A percentile compares a stretch with the other conserved stretches of the same genome.
Evolutionary conservation across 768 basidiomycete genomes (phyloP).

Genomic region (Rhodotorula taiwanensis): DNA sequence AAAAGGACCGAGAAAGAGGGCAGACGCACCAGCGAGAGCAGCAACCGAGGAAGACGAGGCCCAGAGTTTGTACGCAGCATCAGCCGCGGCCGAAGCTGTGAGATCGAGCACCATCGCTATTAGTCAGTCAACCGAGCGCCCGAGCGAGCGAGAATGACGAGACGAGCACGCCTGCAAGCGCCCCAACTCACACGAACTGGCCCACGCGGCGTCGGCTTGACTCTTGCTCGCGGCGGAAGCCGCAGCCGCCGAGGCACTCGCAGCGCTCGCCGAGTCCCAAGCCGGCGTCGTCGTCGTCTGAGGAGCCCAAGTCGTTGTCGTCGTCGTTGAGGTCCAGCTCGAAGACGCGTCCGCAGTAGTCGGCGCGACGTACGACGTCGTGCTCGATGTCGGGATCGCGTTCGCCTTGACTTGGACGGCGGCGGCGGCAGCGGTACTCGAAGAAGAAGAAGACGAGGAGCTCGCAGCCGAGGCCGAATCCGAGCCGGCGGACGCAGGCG

Average conservation of each 20-base stretch:
- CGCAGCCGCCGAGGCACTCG: not conserved
- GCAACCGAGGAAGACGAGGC: constrained; percentile 16
- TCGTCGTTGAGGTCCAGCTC: not conserved
- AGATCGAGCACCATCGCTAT: not conserved
- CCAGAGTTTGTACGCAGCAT: constrained; percentile 8
- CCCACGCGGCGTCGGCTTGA: not conserved
- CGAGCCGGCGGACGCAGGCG: not conserved
- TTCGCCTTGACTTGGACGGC: not conserved
- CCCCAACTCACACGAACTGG: not conserved
- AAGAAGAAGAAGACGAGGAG: not conserved
- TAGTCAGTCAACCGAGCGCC: too few species aligned
- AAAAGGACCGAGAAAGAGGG: too few species aligned
- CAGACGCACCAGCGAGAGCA: too few species aligned
- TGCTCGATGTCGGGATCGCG: not conserved
- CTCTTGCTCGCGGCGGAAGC: not conserved
- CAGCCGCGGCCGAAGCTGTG: not conserved
- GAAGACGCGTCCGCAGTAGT: not conserved
- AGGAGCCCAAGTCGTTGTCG: not conserved
- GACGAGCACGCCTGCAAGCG: too few species aligned
- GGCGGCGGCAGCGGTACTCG: not conserved
- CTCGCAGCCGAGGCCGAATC: not conserved
- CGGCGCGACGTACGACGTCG: not conserved
- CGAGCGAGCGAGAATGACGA: too few species aligned
- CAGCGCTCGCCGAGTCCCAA: too few species aligned
- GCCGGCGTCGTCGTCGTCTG: too few species aligned